Evolutionary conservation across 2,329 filamentous ascomycete species (phyloP).

Genomic region (Endocalyx cinctus): DNA sequence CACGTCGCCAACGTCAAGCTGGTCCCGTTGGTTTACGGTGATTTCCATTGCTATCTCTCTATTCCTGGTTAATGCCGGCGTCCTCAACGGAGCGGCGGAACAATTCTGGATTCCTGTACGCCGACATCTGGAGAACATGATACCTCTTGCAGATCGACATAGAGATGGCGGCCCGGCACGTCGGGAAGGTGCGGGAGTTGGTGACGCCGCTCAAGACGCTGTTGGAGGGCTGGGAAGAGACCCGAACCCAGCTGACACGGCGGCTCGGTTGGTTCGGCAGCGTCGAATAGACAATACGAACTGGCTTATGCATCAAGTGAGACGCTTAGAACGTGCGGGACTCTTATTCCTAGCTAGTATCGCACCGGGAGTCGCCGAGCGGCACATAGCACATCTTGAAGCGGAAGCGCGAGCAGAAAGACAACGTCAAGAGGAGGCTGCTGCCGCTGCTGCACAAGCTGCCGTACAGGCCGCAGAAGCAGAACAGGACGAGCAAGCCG

Average conservation of each 20-base stretch:
- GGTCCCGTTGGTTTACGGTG: constrained; percentile 55
- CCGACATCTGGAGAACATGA: constrained; percentile 54
- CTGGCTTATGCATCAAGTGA: constrained; percentile 46
- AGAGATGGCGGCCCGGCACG: constrained; percentile 19
- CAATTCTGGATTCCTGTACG: constrained; percentile 53
- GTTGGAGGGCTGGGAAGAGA: constrained; percentile 22
- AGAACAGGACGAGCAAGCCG: no score
- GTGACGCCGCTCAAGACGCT: constrained; percentile 14
- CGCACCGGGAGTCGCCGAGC: constrained; percentile 60
- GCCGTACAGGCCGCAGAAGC: no score
- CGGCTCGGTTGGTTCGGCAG: constrained; percentile 49
- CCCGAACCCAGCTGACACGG: constrained; percentile 44
- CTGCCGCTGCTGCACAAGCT: constrained; percentile 32
- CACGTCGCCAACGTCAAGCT: constrained; percentile 52
- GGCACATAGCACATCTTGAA: constrained; percentile 57
- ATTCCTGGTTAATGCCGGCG: constrained; percentile 56
- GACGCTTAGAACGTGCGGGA: constrained; percentile 54
- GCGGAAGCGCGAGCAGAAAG: constrained; percentile 44
- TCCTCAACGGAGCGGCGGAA: constrained; percentile 52
- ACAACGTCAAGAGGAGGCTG: constrained; percentile 39
- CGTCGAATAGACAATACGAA: constrained; percentile 40
- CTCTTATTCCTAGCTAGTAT: constrained; percentile 63
- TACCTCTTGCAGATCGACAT: constrained; percentile 44
- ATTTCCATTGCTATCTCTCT: constrained; percentile 49
- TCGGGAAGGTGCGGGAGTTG: constrained; percentile 27